Conservation (phyloP, 352 stramenopile genomes). For the Elongisporangium undulatum region DNA sequence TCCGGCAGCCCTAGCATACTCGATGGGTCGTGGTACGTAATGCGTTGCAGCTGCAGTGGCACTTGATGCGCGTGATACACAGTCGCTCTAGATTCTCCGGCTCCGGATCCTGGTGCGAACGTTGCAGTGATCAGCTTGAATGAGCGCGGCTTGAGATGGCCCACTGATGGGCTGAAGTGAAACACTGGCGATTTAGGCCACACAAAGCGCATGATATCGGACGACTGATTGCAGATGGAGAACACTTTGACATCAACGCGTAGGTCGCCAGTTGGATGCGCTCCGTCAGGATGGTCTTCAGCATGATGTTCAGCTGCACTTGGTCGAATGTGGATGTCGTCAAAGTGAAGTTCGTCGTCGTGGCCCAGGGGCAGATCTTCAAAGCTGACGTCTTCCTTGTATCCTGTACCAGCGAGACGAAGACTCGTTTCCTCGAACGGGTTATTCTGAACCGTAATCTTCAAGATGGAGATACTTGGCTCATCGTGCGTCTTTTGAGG, state of each 20-base stretch:
- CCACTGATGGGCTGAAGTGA: slow-evolving; percentile 61
- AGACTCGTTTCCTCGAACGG: slow-evolving; percentile 85
- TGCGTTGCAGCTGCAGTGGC: slow-evolving; percentile 41
- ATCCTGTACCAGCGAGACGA: slow-evolving; percentile 65
- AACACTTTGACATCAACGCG: slow-evolving; percentile 44
- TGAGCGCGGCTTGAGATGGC: slow-evolving; percentile 56
- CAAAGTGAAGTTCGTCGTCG: slow-evolving; percentile 85
- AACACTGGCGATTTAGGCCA: slow-evolving; percentile 60
- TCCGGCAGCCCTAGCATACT: slow-evolving; percentile 20
- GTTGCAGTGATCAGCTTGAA: slow-evolving; percentile 72
- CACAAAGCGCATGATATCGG: slow-evolving; percentile 61
- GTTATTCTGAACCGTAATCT: slow-evolving; percentile 90
- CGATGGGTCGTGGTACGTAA: slow-evolving; percentile 33
- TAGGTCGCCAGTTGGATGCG: neutral
- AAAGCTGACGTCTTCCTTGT: slow-evolving; percentile 83
- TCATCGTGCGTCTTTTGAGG: slow-evolving; percentile 76
- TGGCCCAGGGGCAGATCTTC: slow-evolving; percentile 76
- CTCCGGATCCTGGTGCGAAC: slow-evolving; percentile 38
- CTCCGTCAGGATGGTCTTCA: slow-evolving; percentile 4
- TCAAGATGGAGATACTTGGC: slow-evolving; percentile 38
- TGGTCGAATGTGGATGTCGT: slow-evolving; percentile 64
- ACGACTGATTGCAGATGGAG: slow-evolving; percentile 64
- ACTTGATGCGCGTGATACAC: slow-evolving; percentile 36
- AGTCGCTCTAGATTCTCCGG: slow-evolving; percentile 15
- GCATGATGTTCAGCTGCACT: neutral